phyloP scores from a whole-genome alignment of 2,329 filamentous ascomycete species.

The Monilinia aucupariae region DNA sequence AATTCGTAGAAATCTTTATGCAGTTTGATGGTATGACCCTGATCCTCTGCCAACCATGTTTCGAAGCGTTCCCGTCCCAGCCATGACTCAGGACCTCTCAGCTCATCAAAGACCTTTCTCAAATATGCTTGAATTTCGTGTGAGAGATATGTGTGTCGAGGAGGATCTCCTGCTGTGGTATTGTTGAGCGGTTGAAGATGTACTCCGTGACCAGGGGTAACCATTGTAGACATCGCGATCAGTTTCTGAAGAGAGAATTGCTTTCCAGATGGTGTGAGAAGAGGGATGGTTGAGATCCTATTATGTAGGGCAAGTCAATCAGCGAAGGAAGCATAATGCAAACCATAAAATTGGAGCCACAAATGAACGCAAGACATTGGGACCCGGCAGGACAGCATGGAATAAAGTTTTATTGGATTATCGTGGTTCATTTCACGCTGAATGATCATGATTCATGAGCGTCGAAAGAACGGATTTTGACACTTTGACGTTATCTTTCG shows the following conservation, averaged over 20 bases:
- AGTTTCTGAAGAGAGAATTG: slow-evolving; percentile 35
- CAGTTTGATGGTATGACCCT: slow-evolving; percentile 36
- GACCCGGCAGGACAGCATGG: background rate
- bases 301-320: background rate
- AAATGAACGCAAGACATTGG: slow-evolving; percentile 14
- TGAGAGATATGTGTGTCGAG: slow-evolving; percentile 40
- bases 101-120: slow-evolving; percentile 42
- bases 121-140: slow-evolving; percentile 46
- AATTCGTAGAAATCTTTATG: slow-evolving; percentile 33
- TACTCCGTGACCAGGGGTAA: slow-evolving; percentile 27
- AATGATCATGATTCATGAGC: background rate
- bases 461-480: background rate
- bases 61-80: slow-evolving; percentile 41
- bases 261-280: slow-evolving; percentile 29
- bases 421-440: background rate
- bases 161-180: slow-evolving; percentile 19
- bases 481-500: background rate
- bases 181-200: slow-evolving; percentile 23
- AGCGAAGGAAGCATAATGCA: slow-evolving; percentile 9
- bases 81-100: slow-evolving; percentile 37
- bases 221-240: slow-evolving; percentile 34
- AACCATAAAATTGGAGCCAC: background rate
- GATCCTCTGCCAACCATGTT: slow-evolving; percentile 46
- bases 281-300: slow-evolving; percentile 22
- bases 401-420: background rate